Base-by-base conservation (phyloP, 208 protist species). In the Leishmania gerbilli region DNA sequence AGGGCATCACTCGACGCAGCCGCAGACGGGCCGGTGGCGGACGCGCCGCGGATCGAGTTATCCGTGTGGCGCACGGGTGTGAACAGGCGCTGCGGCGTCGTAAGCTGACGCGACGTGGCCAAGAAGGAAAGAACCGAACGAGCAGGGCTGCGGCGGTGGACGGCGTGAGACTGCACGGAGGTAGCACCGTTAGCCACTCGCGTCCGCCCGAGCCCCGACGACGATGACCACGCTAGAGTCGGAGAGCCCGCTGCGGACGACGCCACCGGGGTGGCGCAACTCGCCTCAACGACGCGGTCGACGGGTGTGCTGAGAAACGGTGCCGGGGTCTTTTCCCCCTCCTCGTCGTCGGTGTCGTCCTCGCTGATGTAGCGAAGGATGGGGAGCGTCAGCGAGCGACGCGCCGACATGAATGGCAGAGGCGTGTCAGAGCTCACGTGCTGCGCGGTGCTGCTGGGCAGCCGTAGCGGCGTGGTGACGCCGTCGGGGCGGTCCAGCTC, bases 21-120 rank as follows among this genome's bases (percentile, higher is more conserved):
- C 19, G 72, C 51, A 19, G 71, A 60, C 27, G 34, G 31, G 45
- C 71, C 71, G 7, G 71, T 45, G 24, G 34, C 40, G 45, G 45
- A 58, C 21, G 55, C 67, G 64, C 76, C 71, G 65, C 69, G 82
- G 7, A 85, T 74, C 13, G 77, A 65, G 65, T 81, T 82, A n/a
- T 85, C 82, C 13, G 68, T n/a, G 62, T 81, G 71, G 13, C 65
- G 77, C n/a, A 85, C 82, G 15, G 82, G 82, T 15, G 82, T 85
- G 17, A 51, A 55, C 58, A 85, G 58, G 15, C 40, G 37, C 49
- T 74, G 71, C 19, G 77, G 65, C 7, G 82, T 58, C 15, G 58
- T n/a, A 3, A 74, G 13, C 55, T 68, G 77, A 51, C 82, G 62
- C 40, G 37, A 8, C 4, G 27, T 31, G 74, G 37, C 19, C 19